A percentile compares a stretch with the other conserved stretches of the same genome.
Evolutionary conservation across 75 land plant species (phyloP).

Genomic region (Selaginella moellendorffii): DNA sequence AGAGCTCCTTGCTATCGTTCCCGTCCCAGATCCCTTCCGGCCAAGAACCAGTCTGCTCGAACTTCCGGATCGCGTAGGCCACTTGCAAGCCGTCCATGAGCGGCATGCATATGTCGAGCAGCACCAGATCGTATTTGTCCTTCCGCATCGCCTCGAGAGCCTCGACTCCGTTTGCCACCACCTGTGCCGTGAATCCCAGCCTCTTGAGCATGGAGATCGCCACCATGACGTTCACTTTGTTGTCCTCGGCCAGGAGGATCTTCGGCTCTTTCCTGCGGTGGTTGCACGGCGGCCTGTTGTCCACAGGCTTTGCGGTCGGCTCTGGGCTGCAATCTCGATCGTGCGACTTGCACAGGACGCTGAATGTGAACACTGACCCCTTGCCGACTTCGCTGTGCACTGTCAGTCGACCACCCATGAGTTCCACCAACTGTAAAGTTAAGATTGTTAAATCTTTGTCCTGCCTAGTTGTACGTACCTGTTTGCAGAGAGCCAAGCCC

Average conservation of each 20-base stretch:
- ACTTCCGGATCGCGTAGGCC: conserved; percentile 17
- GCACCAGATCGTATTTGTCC: conserved; percentile 19
- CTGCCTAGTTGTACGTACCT: no score
- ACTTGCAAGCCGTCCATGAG: conserved; percentile 26
- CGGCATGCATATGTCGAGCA: conserved; percentile 25
- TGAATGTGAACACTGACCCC: conserved; percentile 11
- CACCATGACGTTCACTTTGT: conserved; percentile 25
- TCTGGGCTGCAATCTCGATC: neutral
- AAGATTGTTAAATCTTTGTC: no score
- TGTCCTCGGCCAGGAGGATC: conserved; percentile 25
- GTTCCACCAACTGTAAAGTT: conserved; percentile 17
- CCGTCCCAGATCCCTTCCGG: conserved; percentile 11
- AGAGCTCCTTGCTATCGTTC: neutral
- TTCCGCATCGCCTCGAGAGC: conserved; percentile 18
- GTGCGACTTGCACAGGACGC: conserved; percentile 9
- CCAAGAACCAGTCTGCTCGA: conserved; percentile 21
- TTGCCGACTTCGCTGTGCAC: conserved; percentile 16
- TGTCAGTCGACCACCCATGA: conserved; percentile 14
- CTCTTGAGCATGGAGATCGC: conserved; percentile 24
- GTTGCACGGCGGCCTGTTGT: neutral
- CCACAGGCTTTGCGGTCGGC: neutral
- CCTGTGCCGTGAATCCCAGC: conserved; percentile 20
- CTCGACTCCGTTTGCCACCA: conserved; percentile 21
- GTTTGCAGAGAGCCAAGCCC: conserved; percentile 27
- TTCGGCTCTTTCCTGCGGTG: conserved; percentile 8